These are phyloP conservation scores for Colletotrichum plurivorum DNA, from an alignment of 2,329 filamentous ascomycete genomes.

Conservation along the genomic window DNA sequence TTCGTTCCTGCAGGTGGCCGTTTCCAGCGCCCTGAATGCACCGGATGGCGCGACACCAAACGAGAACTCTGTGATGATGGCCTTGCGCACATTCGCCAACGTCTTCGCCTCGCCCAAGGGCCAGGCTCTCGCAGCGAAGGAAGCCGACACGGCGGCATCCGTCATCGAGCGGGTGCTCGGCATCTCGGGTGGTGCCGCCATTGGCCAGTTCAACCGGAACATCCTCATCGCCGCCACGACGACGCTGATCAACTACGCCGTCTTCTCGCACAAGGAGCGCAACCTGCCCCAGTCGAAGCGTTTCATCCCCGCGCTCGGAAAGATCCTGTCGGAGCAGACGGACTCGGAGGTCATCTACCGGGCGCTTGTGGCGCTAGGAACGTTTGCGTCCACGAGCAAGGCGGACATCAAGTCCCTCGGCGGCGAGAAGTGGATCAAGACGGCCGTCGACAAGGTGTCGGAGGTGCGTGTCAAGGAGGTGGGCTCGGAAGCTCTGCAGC, in stretches of 20 bases:
- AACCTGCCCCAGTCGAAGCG: conserved; percentile 53
- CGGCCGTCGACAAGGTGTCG: conserved; percentile 57
- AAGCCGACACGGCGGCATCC: conserved; percentile 70
- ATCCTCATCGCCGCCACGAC: conserved; percentile 87
- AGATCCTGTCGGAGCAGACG: conserved; percentile 74
- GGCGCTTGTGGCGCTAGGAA: conserved; percentile 86
- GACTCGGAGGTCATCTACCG: conserved; percentile 90
- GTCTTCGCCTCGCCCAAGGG: conserved; percentile 84
- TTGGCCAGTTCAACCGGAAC: conserved; percentile 79
- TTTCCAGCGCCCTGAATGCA: conserved; percentile 55
- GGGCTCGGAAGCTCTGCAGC: conserved; percentile 60
- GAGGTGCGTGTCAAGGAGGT: conserved; percentile 65
- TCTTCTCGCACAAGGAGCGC: conserved; percentile 71
- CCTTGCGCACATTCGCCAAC: conserved; percentile 84
- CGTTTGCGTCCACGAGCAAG: conserved; percentile 73
- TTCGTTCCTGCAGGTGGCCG: conserved; percentile 72
- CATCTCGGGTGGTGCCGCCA: conserved; percentile 59
- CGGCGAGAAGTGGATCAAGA: conserved; percentile 56
- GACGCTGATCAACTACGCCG: conserved; percentile 86
- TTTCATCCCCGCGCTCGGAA: conserved; percentile 73
- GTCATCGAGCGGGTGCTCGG: conserved; percentile 75
- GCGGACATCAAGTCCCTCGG: conserved; percentile 59
- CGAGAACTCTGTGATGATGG: conserved; percentile 90
- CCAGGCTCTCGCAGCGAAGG: conserved; percentile 73
- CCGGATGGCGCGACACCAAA: conserved; percentile 70